These are phyloP conservation scores for Macrolepiota albuminosa DNA, from an alignment of 768 basidiomycete genomes.

Conservation along the genomic window DNA sequence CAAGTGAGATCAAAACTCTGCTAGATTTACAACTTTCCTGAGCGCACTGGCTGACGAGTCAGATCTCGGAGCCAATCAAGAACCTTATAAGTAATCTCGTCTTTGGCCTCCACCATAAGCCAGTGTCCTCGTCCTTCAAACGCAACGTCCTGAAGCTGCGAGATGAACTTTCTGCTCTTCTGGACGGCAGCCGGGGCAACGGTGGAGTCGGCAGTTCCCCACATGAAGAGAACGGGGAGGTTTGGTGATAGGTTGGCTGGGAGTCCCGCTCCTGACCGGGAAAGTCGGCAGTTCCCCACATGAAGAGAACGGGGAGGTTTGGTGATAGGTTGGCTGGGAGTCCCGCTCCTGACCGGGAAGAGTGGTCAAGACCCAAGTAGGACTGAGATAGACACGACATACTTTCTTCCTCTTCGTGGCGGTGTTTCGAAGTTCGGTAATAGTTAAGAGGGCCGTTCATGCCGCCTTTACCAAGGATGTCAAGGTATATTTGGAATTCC, in stretches of 20 bases:
- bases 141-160: slow-evolving; percentile 43
- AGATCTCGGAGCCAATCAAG: slow-evolving; percentile 40
- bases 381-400: slow-evolving; percentile 5
- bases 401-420: slow-evolving; percentile 66
- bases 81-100: slow-evolving; percentile 47
- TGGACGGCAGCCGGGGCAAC: slow-evolving; percentile 36
- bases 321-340: slow-evolving; percentile 38
- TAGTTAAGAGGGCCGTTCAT: slow-evolving; percentile 77
- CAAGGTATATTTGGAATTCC: slow-evolving; percentile 53
- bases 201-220: slow-evolving; percentile 52
- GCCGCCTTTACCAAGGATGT: slow-evolving; percentile 37
- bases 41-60: slow-evolving; percentile 16
- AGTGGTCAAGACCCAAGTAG: neutral
- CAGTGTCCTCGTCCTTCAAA: slow-evolving; percentile 62
- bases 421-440: slow-evolving; percentile 56
- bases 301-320: slow-evolving; percentile 54
- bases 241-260: slow-evolving; percentile 36
- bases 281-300: slow-evolving; percentile 54
- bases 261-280: slow-evolving; percentile 34
- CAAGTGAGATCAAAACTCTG: neutral
- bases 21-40: slow-evolving; percentile 14
- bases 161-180: slow-evolving; percentile 45
- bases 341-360: slow-evolving; percentile 34
- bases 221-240: slow-evolving; percentile 58
- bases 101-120: slow-evolving; percentile 60